Base-by-base conservation (phyloP, 1,139 yeast genomes). In the Sugiyamaella grinbergsii region DNA sequence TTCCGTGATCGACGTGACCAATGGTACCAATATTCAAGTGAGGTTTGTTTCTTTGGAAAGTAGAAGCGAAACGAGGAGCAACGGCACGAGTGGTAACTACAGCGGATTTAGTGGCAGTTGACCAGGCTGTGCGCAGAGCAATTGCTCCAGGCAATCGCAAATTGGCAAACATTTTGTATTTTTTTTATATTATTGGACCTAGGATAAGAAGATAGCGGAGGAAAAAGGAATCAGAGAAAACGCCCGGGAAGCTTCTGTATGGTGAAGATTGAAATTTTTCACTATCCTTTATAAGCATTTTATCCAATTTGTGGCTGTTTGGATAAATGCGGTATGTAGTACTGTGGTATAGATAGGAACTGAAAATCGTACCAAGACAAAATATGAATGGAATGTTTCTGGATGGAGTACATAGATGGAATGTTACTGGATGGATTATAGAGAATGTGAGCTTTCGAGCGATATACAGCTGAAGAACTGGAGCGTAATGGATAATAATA, bases 1-100 rank as follows among this genome's bases (percentile, higher is more conserved):
- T 93, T 73, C 98, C 98, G 74, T 93, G 98, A 78, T 93, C 98
- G 62, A 93, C 98, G 73, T 93, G 98, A 61, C 90, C 90, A 68
- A 83, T 91, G 69, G 97, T 91, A 77, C 97, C 98, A 64, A 91
- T 80, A 75, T 93, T 93, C 63, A 93, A 85, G 70, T 93, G 98
- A 45, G 98, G 98, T 77, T 93, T 90, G 52, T 59, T 54, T 53
- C 69, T 61, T 40, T 62, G 62, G 52, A 64, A 65, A 42, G 64
- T 51, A 29, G 67, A 50, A 23, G 57, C 62, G 26, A 31, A 45
- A 15, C 49, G 36, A 18, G 42, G 18, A 26, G 34, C 37, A 24
- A 22, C 38, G 15, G 71, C 58, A 65, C 47, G 40, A 23, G 34
- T 16, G 16, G 13, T 19, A 18, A 26, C 39, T 8, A 32, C 32